Conservation (phyloP, 345 rosid species). For the Eucalyptus caleyi region DNA sequence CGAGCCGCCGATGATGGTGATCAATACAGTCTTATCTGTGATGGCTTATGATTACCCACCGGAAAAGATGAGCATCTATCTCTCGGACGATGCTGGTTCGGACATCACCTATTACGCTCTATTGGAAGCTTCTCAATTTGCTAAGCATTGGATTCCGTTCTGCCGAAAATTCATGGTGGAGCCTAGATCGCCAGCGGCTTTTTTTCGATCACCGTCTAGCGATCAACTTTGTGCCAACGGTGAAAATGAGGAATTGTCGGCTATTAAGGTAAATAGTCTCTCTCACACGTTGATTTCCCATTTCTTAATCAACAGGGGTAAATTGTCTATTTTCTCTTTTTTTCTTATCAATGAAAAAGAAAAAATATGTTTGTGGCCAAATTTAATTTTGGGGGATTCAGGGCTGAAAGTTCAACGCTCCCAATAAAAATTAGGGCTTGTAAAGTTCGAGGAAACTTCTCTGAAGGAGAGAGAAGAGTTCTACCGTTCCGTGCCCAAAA, state of each 20-base stretch:
- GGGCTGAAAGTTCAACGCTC: background rate
- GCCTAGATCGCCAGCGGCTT: constrained; percentile 34
- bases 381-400: background rate
- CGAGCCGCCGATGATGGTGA: constrained; percentile 43
- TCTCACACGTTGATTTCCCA: background rate
- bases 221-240: background rate
- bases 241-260: background rate
- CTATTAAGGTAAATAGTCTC: constrained; percentile 5
- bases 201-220: background rate
- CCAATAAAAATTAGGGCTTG: background rate
- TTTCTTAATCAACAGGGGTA: background rate
- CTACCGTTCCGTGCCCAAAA: background rate
- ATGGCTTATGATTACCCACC: constrained; percentile 35
- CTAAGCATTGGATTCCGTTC: constrained; percentile 36
- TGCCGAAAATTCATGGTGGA: constrained; percentile 27
- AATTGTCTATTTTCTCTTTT: background rate
- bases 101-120: constrained; percentile 34
- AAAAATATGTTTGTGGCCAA: background rate
- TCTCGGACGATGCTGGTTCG: constrained; percentile 46
- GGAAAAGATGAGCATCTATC: constrained; percentile 27
- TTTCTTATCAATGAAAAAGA: background rate
- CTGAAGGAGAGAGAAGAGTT: background rate
- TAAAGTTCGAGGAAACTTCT: background rate
- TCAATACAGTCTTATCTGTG: constrained; percentile 34
- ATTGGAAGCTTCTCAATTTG: constrained; percentile 33